Evolutionary conservation across 2,329 filamentous ascomycete species (phyloP), one percentile per base, ranked within the genome.

Genomic region (Fusarium goolgardi): DNA sequence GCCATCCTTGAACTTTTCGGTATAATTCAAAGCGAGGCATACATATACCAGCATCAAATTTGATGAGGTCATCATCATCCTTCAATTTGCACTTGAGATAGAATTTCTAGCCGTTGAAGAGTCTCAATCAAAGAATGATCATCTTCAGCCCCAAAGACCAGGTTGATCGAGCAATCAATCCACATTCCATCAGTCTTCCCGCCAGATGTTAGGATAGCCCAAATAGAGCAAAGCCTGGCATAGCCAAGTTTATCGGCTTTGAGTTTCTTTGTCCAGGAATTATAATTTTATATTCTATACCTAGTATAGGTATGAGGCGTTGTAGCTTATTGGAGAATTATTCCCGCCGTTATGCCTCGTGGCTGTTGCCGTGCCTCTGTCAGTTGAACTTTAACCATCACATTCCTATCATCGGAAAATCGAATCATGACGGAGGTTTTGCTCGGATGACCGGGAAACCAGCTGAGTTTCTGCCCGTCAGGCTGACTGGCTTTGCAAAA

Each of bases 161-260:
- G 25, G 61, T 64, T 44, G 59, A 59, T 64, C 23, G 40, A 59
- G 53, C 39, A 44, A 59, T 16, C 3, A 32, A 18, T 13, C 31
- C n/a, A 15, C 53, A 64, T 64, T 64, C 59, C 61, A 64, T 16
- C 15, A 15, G n/a, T 18, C 15, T 40, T 5, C 3, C 25, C 29
- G 47, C 37, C 60, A 65, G 47, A 60, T 27, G 27, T 31, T 49
- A 23, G 20, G 54, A 65, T 65, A 60, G 62, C 54, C 62, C 55
- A 65, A 65, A 65, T 60, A 39, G 18, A 21, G 32, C 27, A 31
- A 20, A n/a, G 32, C 27, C 45, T 40, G 32, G 23, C 43, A 34
- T 13, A 34, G 31, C 27, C 35, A 35, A 12, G 13, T n/a, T 52
- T 12, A 27, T 12, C 18, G 18, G 29, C 16, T 31, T 41, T 15